Base-by-base conservation (phyloP, 2,329 filamentous ascomycete genomes). In the Aureobasidium zeae region DNA sequence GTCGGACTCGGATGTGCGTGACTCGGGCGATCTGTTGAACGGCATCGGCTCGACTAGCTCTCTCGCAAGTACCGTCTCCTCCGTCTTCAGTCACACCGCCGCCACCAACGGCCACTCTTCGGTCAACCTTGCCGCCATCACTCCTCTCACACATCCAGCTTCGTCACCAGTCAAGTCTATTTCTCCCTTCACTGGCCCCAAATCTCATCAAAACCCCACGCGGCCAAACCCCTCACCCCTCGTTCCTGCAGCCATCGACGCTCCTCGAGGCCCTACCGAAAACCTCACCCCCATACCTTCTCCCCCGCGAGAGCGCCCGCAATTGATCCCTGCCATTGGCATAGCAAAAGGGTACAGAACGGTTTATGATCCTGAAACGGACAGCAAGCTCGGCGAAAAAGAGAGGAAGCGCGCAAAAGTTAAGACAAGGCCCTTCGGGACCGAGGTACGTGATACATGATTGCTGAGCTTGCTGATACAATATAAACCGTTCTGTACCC, bases 11-110 rank as follows among this genome's bases (percentile, higher is more conserved):
- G 43, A 45, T 30, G 43, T 34, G 31, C 43, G 41, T 24, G 68
- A 74, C 53, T 52, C 58, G 34, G 77, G 76, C 61, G 81, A 87
- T 56, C 73, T 80, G 42, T 72, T 82, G 57, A 82, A 81, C 61
- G 79, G 77, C 49, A 73, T 80, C 53, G 81, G 77, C 55, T 87
- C 83, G 38, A 76, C 79, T 45, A 85, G 79, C 64, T 86, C 83
- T 46, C 72, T 80, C 57, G 71, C 74, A 46, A 86, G 80, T 65
- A 76, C 79, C 43, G 73, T 73, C 38, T 86, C 81, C 32, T 86
- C 85, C 44, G 70, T 82, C 52, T 83, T 84, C 64, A 84, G 78
- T 54, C 66, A 68, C 51, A 60, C 68, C 47, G 64, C 68, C 45
- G 61, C 67, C 54, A 65, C 73, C 59, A 74, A 73, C 54, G 70